phyloP scores from a whole-genome alignment of 768 basidiomycete species.

The Phanerochaete carnosa region DNA sequence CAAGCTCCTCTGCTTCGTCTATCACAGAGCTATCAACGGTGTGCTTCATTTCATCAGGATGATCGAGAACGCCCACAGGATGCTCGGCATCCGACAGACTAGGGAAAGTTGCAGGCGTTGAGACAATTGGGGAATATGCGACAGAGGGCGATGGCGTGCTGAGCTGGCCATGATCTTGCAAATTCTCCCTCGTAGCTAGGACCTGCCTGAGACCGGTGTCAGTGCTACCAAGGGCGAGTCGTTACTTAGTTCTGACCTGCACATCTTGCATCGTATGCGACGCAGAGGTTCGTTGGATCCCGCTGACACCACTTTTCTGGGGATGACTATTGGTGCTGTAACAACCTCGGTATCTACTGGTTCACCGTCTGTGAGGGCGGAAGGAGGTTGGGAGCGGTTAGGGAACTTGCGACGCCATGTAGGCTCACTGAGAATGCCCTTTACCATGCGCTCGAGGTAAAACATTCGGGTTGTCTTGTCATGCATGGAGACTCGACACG shows the following conservation, averaged over 20 bases:
- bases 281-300: constrained; percentile 34
- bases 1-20: constrained; percentile 22
- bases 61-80: neutral
- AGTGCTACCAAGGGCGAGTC: neutral
- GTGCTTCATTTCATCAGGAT: neutral
- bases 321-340: constrained; percentile 57
- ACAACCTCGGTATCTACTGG: constrained; percentile 73
- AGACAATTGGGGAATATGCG: constrained; percentile 27
- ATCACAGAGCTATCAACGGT: constrained; percentile 5
- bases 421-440: constrained; percentile 74
- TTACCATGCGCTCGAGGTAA: constrained; percentile 74
- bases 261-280: constrained; percentile 90
- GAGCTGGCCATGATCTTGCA: constrained; percentile 86
- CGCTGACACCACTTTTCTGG: neutral
- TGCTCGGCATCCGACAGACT: constrained; percentile 20
- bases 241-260: constrained; percentile 49
- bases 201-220: constrained; percentile 53
- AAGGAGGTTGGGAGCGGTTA: neutral
- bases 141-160: constrained; percentile 58
- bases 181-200: constrained; percentile 87
- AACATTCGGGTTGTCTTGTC: constrained; percentile 77
- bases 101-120: constrained; percentile 49
- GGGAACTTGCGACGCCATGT: constrained; percentile 1
- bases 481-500: constrained; percentile 60
- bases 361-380: constrained; percentile 58